Evolutionary conservation across 805 yeast species (phyloP).

Genomic region (Lachancea quebecensis): DNA sequence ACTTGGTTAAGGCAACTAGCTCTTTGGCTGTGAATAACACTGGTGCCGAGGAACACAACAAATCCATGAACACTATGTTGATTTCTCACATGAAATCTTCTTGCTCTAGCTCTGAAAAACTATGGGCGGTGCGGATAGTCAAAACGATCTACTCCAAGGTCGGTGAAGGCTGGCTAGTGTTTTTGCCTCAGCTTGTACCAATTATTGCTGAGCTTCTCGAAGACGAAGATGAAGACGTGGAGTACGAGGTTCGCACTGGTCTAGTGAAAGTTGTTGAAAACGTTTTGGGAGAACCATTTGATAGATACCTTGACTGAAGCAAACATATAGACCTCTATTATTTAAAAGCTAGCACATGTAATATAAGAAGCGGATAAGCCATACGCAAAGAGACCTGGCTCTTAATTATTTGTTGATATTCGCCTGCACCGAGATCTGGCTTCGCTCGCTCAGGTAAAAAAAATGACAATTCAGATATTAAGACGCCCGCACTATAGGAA

Average conservation of each 20-base stretch:
- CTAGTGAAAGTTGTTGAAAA: slow-evolving; percentile 86
- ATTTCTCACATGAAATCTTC: slow-evolving; percentile 62
- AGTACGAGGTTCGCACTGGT: slow-evolving; percentile 82
- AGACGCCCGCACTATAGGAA: neutral
- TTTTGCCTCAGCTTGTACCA: slow-evolving; percentile 92
- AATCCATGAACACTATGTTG: slow-evolving; percentile 57
- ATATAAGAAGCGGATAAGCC: neutral
- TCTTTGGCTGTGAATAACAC: slow-evolving; percentile 66
- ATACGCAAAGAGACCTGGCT: neutral
- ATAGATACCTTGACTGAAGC: slow-evolving; percentile 53
- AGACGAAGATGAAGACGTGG: slow-evolving; percentile 92
- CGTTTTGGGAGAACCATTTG: slow-evolving; percentile 91
- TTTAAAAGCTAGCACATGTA: neutral
- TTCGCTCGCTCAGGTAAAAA: neutral
- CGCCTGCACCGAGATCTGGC: no score
- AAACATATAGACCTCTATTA: no score
- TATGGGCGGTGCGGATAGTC: slow-evolving; percentile 75
- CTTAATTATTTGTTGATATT: no score
- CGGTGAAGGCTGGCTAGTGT: slow-evolving; percentile 89
- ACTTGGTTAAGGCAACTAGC: slow-evolving; percentile 72
- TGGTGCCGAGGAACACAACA: slow-evolving; percentile 67
- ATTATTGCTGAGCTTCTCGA: slow-evolving; percentile 91
- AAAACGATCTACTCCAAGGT: slow-evolving; percentile 76
- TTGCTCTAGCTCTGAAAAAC: slow-evolving; percentile 50
- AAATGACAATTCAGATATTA: neutral